Conservation (phyloP, 495 filamentous ascomycete species). For the Lasiosphaeriaceae sp. region DNA sequence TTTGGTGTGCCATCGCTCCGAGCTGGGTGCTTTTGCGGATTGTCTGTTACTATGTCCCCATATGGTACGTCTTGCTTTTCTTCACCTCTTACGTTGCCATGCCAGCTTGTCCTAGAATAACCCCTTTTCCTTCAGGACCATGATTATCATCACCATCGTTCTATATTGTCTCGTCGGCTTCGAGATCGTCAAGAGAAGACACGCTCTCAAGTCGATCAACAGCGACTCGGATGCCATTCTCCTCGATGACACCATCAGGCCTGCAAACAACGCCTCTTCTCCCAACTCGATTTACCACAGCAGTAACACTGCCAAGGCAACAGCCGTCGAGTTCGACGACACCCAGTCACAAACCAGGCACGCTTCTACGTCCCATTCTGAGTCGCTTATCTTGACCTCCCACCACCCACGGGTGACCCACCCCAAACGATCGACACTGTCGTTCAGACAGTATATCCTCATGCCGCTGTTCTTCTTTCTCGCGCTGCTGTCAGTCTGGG, state of each 20-base stretch:
- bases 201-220: constrained; percentile 32
- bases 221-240: constrained; percentile 17
- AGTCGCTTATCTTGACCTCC: background rate
- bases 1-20: constrained; percentile 46
- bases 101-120: too few species aligned
- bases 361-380: too few species aligned
- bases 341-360: background rate
- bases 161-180: constrained; percentile 40
- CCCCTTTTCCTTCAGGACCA: constrained; percentile 21
- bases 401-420: background rate
- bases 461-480: constrained; percentile 50
- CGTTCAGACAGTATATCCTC: constrained; percentile 44
- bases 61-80: constrained; percentile 32
- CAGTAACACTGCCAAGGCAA: constrained; percentile 15
- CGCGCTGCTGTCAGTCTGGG: constrained; percentile 42
- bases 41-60: constrained; percentile 41
- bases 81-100: too few species aligned
- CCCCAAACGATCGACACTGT: constrained; percentile 26
- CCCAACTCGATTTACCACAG: background rate
- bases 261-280: constrained; percentile 8
- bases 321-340: constrained; percentile 1
- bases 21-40: constrained; percentile 44
- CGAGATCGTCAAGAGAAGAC: constrained; percentile 38
- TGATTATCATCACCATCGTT: constrained; percentile 34
- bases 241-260: constrained; percentile 22